These are phyloP conservation scores for Mariannaea sp. DNA, from an alignment of 2,329 filamentous ascomycete species.

Conservation along the genomic window DNA sequence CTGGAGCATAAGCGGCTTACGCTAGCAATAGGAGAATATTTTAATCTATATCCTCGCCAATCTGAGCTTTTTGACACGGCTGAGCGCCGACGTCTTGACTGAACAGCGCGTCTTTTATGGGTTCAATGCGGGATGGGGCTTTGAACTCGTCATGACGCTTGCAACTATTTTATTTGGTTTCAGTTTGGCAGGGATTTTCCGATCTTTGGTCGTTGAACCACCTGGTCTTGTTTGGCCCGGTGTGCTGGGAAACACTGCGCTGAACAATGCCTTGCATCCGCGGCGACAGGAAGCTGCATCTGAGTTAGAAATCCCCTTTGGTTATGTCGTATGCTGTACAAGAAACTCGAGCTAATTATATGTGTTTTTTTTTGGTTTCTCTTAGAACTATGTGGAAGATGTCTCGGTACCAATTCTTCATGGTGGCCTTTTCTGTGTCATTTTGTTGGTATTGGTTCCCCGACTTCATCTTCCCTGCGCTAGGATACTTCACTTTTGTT, in stretches of 20 bases:
- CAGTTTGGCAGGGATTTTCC: slow-evolving; percentile 52
- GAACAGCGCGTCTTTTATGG: slow-evolving; percentile 35
- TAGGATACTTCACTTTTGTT: slow-evolving; percentile 13
- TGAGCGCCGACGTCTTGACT: slow-evolving; percentile 43
- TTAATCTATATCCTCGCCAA: slow-evolving; percentile 62
- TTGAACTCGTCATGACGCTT: slow-evolving; percentile 8
- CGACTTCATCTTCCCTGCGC: slow-evolving; percentile 41
- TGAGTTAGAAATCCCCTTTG: too few species aligned
- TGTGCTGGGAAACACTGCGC: slow-evolving; percentile 8
- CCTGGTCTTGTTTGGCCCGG: slow-evolving; percentile 13
- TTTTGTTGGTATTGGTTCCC: slow-evolving; percentile 50
- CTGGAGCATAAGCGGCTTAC: neutral
- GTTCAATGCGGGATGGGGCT: neutral
- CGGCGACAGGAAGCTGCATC: slow-evolving; percentile 39
- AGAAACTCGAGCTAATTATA: too few species aligned
- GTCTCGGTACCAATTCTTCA: slow-evolving; percentile 33
- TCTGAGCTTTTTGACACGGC: slow-evolving; percentile 50
- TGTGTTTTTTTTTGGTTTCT: too few species aligned
- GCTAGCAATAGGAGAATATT: slow-evolving; percentile 51
- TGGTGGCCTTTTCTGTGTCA: slow-evolving; percentile 41
- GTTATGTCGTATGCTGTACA: too few species aligned
- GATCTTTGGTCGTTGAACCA: slow-evolving; percentile 45
- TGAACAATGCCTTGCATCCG: slow-evolving; percentile 43
- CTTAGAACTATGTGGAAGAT: too few species aligned
- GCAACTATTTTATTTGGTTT: slow-evolving; percentile 53